phyloP scores from a whole-genome alignment of 768 basidiomycete genomes.

The Tricholoma sp. region DNA sequence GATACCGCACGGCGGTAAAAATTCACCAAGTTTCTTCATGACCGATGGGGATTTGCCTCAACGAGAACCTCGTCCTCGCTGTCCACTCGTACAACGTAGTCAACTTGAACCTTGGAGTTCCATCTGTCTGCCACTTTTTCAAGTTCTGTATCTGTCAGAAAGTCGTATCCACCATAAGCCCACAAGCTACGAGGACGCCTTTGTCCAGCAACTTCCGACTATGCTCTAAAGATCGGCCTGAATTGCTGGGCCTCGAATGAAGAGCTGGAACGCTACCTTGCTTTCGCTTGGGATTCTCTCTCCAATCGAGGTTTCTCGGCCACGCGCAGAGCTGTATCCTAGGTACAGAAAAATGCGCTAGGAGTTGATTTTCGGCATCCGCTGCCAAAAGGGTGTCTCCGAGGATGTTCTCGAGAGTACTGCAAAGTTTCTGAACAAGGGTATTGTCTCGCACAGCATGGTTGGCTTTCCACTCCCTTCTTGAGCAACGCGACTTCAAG shows the following conservation, averaged over 20 bases:
- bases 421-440: no score
- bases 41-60: no score
- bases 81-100: constrained; percentile 10
- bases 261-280: constrained; percentile 6
- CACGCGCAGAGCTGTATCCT: constrained; percentile 2
- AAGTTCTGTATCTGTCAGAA: constrained; percentile 3
- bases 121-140: constrained; percentile 5
- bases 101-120: constrained; percentile 13
- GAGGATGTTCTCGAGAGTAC: no score
- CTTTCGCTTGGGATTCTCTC: constrained; percentile 10
- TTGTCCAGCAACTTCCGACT: background rate
- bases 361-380: constrained; percentile 8
- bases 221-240: constrained; percentile 5
- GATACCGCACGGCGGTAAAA: no score
- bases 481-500: no score
- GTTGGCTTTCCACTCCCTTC: no score
- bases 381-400: constrained; percentile 9
- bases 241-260: constrained; percentile 5
- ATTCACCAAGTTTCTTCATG: no score
- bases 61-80: constrained; percentile 4
- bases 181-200: background rate
- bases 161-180: background rate
- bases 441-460: no score
- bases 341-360: constrained; percentile 11
- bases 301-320: constrained; percentile 7